A percentile compares a stretch with the other conserved stretches of the same genome.
Evolutionary conservation across 805 yeast genomes (phyloP).

Genomic region (Debaryomyces prosopidis): DNA sequence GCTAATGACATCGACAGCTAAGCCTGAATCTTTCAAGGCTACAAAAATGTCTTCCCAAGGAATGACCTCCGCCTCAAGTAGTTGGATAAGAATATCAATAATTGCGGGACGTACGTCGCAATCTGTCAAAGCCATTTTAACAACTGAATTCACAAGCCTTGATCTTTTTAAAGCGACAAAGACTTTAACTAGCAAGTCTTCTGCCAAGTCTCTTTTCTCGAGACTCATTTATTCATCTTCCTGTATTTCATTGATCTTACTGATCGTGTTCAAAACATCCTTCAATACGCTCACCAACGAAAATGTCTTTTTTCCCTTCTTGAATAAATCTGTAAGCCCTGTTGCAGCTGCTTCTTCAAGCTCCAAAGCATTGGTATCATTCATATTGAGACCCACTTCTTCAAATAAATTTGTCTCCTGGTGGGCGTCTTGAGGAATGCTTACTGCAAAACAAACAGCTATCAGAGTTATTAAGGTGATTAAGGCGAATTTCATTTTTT

Average conservation of each 20-base stretch:
- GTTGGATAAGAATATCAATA: conserved; percentile 22
- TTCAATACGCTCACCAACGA: conserved; percentile 3
- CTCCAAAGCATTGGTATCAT: neutral
- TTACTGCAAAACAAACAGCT: neutral
- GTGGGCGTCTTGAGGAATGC: neutral
- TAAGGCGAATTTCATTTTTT: neutral
- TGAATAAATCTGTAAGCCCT: neutral
- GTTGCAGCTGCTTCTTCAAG: neutral
- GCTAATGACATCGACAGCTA: conserved; percentile 27
- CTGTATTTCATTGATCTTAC: conserved; percentile 1
- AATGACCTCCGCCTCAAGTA: conserved; percentile 28
- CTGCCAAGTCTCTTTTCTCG: conserved; percentile 10
- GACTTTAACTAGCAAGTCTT: conserved; percentile 19
- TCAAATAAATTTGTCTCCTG: neutral
- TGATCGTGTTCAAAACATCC: neutral
- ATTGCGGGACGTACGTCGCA: conserved; percentile 25
- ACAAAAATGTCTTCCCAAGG: conserved; percentile 31
- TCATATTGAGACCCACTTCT: neutral
- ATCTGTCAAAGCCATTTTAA: conserved; percentile 28
- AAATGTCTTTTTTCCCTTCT: conserved; percentile 1
- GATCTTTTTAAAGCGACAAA: conserved; percentile 28
- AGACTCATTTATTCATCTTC: neutral
- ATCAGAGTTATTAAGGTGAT: neutral
- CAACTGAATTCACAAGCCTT: conserved; percentile 27
- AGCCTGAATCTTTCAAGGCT: conserved; percentile 30